Evolutionary conservation across 345 rosid species (phyloP), one percentile per base, ranked within the genome.

Genomic region (Brassica nigra): DNA sequence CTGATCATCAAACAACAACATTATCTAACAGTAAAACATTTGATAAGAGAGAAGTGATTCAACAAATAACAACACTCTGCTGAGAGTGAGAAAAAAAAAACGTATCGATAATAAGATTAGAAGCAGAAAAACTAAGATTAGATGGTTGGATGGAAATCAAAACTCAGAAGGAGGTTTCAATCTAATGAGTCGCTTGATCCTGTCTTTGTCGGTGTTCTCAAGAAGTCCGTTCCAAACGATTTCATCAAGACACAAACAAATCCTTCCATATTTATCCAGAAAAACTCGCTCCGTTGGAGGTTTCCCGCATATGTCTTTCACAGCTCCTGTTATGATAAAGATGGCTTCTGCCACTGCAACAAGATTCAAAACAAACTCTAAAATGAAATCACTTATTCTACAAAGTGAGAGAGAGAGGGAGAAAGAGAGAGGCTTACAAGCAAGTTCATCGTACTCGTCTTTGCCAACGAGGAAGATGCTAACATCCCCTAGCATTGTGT

Each of bases 361-460:
- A 73, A 44, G 42, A 67, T 10, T 67, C 44, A 79, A 42, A 10
- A 73, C 55, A 58, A 8, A 55, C 63, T 58, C 31, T 14, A 62
- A 63, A 57, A 58, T 23, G 59, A 67, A 34, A 73, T 33, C 62
- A 67, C 54, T 72, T 27, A 78, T 44, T 44, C 30, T 58, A 42
- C 18, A 20, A 23, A 31, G 31, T 20, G 8, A 42, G 34, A 73
- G 27, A 73, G 27, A 76, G 27, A 16, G 10, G 31, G 69, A 10
- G 47, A 57, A 8, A 20, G 4, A 20, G 4, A 20, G 20, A 64
- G 67, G 83, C 98, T 89, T 84, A 93, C 97, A 90, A 55, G 97
- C 98, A 85, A 95, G 99, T 80, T 93, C 99, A 86, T 96, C 99
- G 68, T 96, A 96, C 73, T 89, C 95, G 80, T 95, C 98, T 88